phyloP scores from a whole-genome alignment of 2,329 filamentous ascomycete genomes.

The Diaporthe longicolla region DNA sequence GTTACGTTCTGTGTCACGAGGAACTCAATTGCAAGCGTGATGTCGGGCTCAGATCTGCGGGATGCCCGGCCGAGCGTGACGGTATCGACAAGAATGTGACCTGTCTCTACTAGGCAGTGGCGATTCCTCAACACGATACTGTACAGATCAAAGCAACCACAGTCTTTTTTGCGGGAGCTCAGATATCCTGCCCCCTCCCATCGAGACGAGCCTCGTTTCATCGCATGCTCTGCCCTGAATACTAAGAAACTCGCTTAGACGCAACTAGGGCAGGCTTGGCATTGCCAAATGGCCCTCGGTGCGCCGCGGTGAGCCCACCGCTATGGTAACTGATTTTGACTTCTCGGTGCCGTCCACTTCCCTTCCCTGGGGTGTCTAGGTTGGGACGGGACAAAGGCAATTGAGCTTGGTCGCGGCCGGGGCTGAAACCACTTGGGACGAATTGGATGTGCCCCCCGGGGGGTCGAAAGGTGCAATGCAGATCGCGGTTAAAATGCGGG shows the following conservation, averaged over 20 bases:
- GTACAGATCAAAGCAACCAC: background rate
- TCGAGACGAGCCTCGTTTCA: conserved; percentile 37
- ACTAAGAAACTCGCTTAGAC: conserved; percentile 28
- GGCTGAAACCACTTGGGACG: conserved; percentile 36
- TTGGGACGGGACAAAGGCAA: conserved; percentile 9
- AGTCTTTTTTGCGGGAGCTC: background rate
- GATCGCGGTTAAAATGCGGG: conserved; percentile 20
- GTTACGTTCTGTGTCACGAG: conserved; percentile 20
- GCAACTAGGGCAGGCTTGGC: conserved; percentile 18
- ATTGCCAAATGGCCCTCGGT: background rate
- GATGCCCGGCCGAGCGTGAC: background rate
- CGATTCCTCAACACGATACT: background rate
- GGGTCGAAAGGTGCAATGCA: background rate
- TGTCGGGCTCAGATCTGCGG: background rate
- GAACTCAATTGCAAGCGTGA: background rate
- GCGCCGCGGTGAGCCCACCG: background rate
- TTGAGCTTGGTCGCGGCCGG: conserved; percentile 31
- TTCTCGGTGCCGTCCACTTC: background rate
- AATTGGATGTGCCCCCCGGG: background rate
- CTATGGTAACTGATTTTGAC: conserved; percentile 16
- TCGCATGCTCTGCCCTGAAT: conserved; percentile 27
- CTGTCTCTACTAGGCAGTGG: background rate
- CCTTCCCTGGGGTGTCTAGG: background rate
- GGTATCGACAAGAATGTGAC: background rate
- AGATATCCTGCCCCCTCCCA: conserved; percentile 10